phyloP scores from a whole-genome alignment of 805 yeast species.

The Metschnikowia sp. region DNA sequence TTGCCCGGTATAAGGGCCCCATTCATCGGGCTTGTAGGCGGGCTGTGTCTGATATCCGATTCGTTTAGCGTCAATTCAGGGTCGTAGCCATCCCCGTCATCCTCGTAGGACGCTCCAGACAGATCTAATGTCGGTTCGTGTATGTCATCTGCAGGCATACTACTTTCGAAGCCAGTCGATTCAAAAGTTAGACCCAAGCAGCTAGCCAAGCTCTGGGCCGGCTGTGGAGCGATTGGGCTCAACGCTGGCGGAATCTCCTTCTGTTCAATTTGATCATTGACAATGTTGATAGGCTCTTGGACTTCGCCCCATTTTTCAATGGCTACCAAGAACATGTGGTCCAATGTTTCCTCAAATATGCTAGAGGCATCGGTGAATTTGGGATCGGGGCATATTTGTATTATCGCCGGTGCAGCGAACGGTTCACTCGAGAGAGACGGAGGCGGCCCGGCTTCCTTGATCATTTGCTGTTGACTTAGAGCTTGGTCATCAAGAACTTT shows the following conservation, averaged over 20 bases:
- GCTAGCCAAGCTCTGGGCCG: constrained; percentile 12
- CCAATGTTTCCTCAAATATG: constrained; percentile 3
- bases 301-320: constrained; percentile 15
- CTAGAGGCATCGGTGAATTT: constrained; percentile 5
- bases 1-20: constrained; percentile 7
- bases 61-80: constrained; percentile 18
- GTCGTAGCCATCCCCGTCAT: constrained; percentile 22
- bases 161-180: constrained; percentile 16
- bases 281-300: constrained; percentile 1
- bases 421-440: not conserved
- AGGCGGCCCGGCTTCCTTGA: not conserved
- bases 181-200: constrained; percentile 25
- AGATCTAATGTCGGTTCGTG: not conserved
- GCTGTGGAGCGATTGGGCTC: not conserved
- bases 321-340: constrained; percentile 8
- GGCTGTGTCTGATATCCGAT: constrained; percentile 10
- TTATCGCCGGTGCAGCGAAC: not conserved
- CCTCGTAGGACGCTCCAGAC: constrained; percentile 10
- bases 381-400: constrained; percentile 2
- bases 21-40: constrained; percentile 11
- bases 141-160: constrained; percentile 6
- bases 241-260: not conserved
- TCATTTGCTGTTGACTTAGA: constrained; percentile 17
- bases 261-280: not conserved
- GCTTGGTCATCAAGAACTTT: constrained; percentile 27